Conservation (phyloP, 2,329 filamentous ascomycete species). For the Aspergillus tubingensis region DNA sequence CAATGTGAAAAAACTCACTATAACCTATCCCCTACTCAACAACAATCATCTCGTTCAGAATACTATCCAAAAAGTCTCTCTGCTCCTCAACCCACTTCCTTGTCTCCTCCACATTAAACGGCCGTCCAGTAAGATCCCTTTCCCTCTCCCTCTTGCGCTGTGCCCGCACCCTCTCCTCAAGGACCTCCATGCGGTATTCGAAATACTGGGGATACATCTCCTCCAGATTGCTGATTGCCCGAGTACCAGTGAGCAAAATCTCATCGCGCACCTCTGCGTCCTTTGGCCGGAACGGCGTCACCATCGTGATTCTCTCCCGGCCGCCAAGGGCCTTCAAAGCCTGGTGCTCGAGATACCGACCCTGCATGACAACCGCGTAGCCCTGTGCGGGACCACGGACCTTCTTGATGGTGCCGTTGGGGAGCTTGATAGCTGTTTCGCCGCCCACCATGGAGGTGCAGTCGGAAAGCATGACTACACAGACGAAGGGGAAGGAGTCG, state of each 20-base stretch:
- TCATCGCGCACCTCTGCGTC: constrained; percentile 58
- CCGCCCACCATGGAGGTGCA: constrained; percentile 63
- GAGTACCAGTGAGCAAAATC: constrained; percentile 58
- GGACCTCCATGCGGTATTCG: constrained; percentile 61
- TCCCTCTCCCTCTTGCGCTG: constrained; percentile 42
- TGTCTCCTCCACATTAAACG: constrained; percentile 29
- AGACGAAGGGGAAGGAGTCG: constrained; percentile 68
- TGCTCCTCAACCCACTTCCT: constrained; percentile 37
- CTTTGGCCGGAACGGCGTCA: constrained; percentile 54
- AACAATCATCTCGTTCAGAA: constrained; percentile 33
- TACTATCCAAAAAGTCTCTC: constrained; percentile 38
- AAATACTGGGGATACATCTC: constrained; percentile 61
- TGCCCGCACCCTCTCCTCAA: constrained; percentile 56
- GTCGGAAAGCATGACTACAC: constrained; percentile 65
- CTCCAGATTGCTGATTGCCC: constrained; percentile 56
- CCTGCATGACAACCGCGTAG: constrained; percentile 5
- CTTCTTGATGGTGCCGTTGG: neutral
- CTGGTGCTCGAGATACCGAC: constrained; percentile 7
- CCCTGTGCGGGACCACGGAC: constrained; percentile 4
- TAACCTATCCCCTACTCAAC: neutral
- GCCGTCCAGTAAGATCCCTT: constrained; percentile 21
- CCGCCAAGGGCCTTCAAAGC: neutral
- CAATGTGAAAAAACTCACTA: too few relatives aligned
- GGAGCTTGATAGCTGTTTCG: constrained; percentile 46
- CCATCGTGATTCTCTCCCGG: constrained; percentile 4